Evolutionary conservation across 441 rosid genomes (phyloP), one percentile per base, ranked within the genome.

Genomic region (Pelargonium cotyledonis): DNA sequence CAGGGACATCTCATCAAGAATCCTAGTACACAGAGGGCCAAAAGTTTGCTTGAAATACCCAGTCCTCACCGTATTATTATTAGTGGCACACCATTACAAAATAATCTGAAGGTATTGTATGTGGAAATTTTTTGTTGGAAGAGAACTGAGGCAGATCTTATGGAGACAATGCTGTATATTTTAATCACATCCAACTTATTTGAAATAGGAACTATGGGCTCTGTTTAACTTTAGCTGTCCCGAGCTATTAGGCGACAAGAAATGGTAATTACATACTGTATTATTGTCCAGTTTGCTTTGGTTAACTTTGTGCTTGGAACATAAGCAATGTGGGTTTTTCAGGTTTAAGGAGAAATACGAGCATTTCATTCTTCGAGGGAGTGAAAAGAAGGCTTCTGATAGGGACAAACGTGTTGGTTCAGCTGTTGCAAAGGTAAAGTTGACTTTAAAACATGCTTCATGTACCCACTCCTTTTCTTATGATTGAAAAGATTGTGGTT

Each of bases 1-100:
- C 71, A 95, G 99, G 99, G 99, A 51, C 99, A 95, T 85, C 90
- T 95, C 69, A 91, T 95, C 40, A 95, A 95, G 83, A 95, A 91
- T 78, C 94, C 99, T 21, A 88, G 82, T 75, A 95, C 99, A 26
- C 97, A 91, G 72, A 90, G 99, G 83, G 97, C 99, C 19, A 91
- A 90, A 84, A 91, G 99, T 80, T 87, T 95, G 88, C 96, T 90
- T 61, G 96, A 84, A 82, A 90, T 95, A 83, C 90, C 94, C 64
- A 85, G 95, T 85, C 86, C 83, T 70, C 94, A 88, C 78, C 91
- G 99, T 53, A 87, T 95, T 66, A 70, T 95, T 70, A 82, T 95
- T 73, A 95, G 96, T 79, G 99, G 99, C 65, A 95, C 99, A 6
- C 99, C 97, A 9, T 84, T 95, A 75, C 99, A 95, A 72, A 95